These are phyloP conservation scores for Adiantum capillusveneris DNA, from an alignment of 75 land plant genomes.

Conservation along the genomic window DNA sequence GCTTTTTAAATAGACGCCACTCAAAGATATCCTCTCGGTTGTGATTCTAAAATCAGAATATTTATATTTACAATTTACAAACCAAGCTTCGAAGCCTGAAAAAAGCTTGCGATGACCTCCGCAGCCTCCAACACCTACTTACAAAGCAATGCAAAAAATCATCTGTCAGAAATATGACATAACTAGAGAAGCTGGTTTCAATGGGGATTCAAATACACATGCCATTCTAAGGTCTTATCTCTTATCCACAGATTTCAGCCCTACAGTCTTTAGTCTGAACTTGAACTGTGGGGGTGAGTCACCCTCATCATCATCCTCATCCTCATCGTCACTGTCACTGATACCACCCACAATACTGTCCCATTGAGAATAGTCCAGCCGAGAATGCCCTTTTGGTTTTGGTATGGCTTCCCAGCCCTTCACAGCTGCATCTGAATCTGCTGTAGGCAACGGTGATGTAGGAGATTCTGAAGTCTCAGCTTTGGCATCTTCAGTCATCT, in stretches of 20 bases:
- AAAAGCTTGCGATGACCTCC: too few relatives aligned
- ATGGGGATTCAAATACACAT: too few relatives aligned
- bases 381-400: constrained; percentile 90
- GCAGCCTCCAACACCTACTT: too few relatives aligned
- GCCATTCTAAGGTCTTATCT: neutral
- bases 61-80: too few relatives aligned
- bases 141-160: too few relatives aligned
- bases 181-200: too few relatives aligned
- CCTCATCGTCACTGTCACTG: constrained; percentile 48
- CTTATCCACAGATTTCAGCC: constrained; percentile 35
- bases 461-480: constrained; percentile 18
- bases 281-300: constrained; percentile 59
- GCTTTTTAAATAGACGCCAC: too few relatives aligned
- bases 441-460: constrained; percentile 3
- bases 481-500: constrained; percentile 28
- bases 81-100: too few relatives aligned
- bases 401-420: constrained; percentile 88
- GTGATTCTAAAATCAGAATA: too few relatives aligned
- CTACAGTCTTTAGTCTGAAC: constrained; percentile 67
- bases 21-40: too few relatives aligned
- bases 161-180: too few relatives aligned
- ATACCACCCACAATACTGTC: constrained; percentile 66
- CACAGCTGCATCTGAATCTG: constrained; percentile 4
- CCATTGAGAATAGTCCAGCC: constrained; percentile 90
- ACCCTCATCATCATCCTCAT: constrained; percentile 72